Base-by-base conservation (phyloP, 2,329 filamentous ascomycete genomes). In the Ilyonectria mors-panacis region DNA sequence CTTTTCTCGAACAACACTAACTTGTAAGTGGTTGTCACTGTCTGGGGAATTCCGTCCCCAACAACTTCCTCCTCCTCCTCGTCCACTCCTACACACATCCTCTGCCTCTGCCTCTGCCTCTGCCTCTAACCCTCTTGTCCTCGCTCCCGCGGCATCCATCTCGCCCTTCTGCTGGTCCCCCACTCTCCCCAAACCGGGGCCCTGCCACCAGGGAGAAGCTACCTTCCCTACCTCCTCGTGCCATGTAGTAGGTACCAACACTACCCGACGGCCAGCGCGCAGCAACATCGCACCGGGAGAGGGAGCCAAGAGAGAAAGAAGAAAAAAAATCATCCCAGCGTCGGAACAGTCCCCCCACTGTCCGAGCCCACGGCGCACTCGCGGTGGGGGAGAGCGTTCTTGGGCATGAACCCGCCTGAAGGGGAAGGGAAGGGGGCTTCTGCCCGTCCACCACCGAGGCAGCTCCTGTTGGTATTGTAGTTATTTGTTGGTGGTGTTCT, bases 201-300 rank as follows among this genome's bases (percentile, higher is more conserved):
- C 48, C 48, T 35, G n/a, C 28, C 48, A 50, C 48, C 10, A 21
- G 17, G 30, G 50, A 53, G 28, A 53, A 51, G 48, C 48, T 51
- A 51, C 39, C 39, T 33, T 33, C 42, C 42, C 21, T 45, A 23
- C 45, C 45, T 48, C 23, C 23, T 19, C 8, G 42, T 44, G 42
- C 42, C 42, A 44, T 21, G 42, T 44, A 44, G n/a, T 19, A 44
- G 42, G 42, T 44, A 44, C 42, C 42, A 19, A 19, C 30, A 44
- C 42, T n/a, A 44, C 19, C 42, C 10, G n/a, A 44, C n/a, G 42
- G 9, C 42, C n/a, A 21, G n/a, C 42, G 8, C 42, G 42, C n/a
- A 9, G 39, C 39, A 44, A 19, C 6, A 44, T n/a, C n/a, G 39
- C 17, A 44, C 44, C 10, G 19, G 44, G 44, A 26, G 44, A 47